Evolutionary conservation across 129 eudicot species (phyloP).

Genomic region (Artemisia argyi): DNA sequence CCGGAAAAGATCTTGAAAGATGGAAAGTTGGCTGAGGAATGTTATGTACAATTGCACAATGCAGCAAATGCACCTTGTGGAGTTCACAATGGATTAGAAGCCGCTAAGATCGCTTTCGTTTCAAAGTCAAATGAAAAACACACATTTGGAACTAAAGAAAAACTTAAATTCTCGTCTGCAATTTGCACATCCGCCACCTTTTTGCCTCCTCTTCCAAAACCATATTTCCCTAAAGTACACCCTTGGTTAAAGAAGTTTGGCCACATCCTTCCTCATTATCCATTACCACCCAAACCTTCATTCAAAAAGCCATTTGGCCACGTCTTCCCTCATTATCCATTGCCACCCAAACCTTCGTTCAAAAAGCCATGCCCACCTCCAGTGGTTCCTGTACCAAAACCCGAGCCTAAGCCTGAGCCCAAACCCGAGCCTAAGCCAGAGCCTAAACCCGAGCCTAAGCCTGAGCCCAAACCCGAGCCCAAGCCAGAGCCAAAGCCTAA

Average conservation of each 20-base stretch:
- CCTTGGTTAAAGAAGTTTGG: conserved; percentile 38
- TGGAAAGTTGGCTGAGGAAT: conserved; percentile 62
- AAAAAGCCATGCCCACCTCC: conserved; percentile 41
- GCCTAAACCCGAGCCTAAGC: conserved; percentile 26
- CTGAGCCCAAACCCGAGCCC: conserved; percentile 26
- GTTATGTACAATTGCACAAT: conserved; percentile 82
- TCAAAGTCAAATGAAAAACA: conserved; percentile 41
- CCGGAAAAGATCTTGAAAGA: conserved; percentile 67
- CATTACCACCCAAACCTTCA: conserved; percentile 25
- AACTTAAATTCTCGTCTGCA: conserved; percentile 62
- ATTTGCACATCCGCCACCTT: conserved; percentile 68
- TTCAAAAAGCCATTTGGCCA: conserved; percentile 38
- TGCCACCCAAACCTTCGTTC: conserved; percentile 25
- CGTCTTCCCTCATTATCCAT: conserved; percentile 25
- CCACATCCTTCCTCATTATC: conserved; percentile 32
- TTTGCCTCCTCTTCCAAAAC: conserved; percentile 58
- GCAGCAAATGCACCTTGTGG: conserved; percentile 76
- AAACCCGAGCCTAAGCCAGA: conserved; percentile 15
- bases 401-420: conserved; percentile 19
- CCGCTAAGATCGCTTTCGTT: conserved; percentile 51
- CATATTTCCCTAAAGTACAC: conserved; percentile 37
- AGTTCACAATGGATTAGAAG: conserved; percentile 57
- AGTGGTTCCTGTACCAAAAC: conserved; percentile 21
- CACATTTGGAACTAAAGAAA: conserved; percentile 54
- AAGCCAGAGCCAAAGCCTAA: conserved; percentile 30